A percentile compares a stretch with the other conserved stretches of the same genome.
phyloP scores from a whole-genome alignment of 2,329 filamentous ascomycete species.

The Neonectria hederae region DNA sequence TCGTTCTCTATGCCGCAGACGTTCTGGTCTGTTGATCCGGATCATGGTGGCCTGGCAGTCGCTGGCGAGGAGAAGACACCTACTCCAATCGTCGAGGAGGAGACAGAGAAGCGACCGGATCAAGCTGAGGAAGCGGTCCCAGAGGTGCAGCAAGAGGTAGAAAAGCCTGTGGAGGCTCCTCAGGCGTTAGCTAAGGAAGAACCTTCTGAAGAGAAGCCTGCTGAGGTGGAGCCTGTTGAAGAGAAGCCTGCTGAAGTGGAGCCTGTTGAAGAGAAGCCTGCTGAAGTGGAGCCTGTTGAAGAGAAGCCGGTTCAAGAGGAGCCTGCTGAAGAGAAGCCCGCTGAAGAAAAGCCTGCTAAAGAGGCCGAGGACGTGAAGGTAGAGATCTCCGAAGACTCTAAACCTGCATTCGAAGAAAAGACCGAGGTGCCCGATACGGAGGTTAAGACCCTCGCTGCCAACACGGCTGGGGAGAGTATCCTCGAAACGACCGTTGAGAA shows the following conservation, averaged over 20 bases:
- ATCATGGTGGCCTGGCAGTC: constrained; percentile 55
- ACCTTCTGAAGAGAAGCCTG: not conserved
- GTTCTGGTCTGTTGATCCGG: constrained; percentile 62
- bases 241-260: not conserved
- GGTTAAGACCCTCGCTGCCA: constrained; percentile 51
- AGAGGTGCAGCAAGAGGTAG: constrained; percentile 13
- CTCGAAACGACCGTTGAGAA: constrained; percentile 51
- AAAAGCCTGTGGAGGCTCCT: constrained; percentile 8
- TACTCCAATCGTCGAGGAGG: constrained; percentile 18
- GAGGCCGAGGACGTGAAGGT: not conserved
- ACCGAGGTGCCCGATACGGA: constrained; percentile 7
- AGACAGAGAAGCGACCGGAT: constrained; percentile 12
- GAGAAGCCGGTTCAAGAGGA: not conserved
- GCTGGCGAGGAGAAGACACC: constrained; percentile 26
- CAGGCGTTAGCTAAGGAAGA: not conserved
- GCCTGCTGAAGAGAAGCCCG: constrained; percentile 1
- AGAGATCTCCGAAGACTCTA: constrained; percentile 4
- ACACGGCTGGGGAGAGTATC: constrained; percentile 57
- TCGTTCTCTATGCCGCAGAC: constrained; percentile 59
- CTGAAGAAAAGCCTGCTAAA: not conserved
- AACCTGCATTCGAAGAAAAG: constrained; percentile 14
- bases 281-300: not conserved
- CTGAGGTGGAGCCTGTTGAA: not conserved
- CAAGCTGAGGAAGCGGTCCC: constrained; percentile 3
- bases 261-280: not conserved